Conservation (phyloP, 352 stramenopile species). For the Phytophthora capsici region DNA sequence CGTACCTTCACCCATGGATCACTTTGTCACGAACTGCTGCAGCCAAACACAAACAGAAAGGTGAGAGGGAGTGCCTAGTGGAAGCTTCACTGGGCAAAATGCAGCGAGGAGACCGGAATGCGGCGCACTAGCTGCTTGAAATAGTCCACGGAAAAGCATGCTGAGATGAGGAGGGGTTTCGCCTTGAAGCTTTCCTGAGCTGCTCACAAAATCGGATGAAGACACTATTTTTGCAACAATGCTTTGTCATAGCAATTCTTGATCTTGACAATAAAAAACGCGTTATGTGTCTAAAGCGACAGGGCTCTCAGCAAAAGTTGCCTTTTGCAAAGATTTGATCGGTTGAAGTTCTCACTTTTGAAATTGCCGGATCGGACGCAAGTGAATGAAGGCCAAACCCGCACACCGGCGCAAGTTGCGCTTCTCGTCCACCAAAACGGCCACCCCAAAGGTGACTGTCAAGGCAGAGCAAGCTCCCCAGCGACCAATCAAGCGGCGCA, state of each 20-base stretch:
- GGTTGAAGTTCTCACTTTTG: slow-evolving; percentile 40
- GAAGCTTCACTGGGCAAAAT: neutral
- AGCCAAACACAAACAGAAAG: slow-evolving; percentile 8
- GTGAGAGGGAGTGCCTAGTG: slow-evolving; percentile 4
- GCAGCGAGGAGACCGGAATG: slow-evolving; percentile 9
- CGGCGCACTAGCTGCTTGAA: slow-evolving; percentile 20
- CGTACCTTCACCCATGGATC: slow-evolving; percentile 33
- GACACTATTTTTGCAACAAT: slow-evolving; percentile 21
- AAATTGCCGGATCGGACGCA: slow-evolving; percentile 27
- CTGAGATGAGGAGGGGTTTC: slow-evolving; percentile 30
- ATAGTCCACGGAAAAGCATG: slow-evolving; percentile 15
- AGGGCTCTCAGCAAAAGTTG: no score
- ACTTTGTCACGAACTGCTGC: slow-evolving; percentile 7
- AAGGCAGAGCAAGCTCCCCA: slow-evolving; percentile 20
- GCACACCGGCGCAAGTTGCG: slow-evolving; percentile 35
- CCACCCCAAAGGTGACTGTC: slow-evolving; percentile 14
- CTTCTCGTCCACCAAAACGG: slow-evolving; percentile 25
- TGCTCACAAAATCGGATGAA: neutral
- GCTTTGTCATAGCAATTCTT: neutral
- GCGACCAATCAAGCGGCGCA: slow-evolving; percentile 29
- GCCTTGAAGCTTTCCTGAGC: neutral
- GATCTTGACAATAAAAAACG: no score
- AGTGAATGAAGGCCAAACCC: slow-evolving; percentile 35
- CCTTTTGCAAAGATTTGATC: no score
- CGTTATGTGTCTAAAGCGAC: no score